Evolutionary conservation across 192 early-diverging fungal genomes (phyloP).

Genomic region (Chytriomyces sp.): DNA sequence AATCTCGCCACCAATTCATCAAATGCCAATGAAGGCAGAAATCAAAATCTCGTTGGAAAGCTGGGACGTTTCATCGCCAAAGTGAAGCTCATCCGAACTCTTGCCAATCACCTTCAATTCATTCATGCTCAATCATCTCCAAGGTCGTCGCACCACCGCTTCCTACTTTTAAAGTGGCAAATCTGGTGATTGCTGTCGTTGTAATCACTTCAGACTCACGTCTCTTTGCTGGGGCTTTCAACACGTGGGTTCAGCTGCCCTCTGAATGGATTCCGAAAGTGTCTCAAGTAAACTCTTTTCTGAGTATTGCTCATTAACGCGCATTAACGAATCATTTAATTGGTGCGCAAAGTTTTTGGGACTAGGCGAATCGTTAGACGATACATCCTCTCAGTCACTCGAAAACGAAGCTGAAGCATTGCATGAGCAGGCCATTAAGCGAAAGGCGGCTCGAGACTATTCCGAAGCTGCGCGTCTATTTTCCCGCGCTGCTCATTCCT

Average conservation of each 20-base stretch:
- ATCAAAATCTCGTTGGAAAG: neutral
- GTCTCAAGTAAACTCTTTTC: neutral
- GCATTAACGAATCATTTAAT: neutral
- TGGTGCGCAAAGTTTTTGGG: neutral
- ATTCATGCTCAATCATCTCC: too few species aligned
- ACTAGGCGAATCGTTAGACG: neutral
- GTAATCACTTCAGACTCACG: constrained; percentile 15
- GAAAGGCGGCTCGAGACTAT: constrained; percentile 25
- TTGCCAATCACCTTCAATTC: too few species aligned
- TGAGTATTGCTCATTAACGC: neutral
- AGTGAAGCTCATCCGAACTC: too few species aligned
- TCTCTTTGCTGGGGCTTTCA: constrained; percentile 11
- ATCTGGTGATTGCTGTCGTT: neutral
- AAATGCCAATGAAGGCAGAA: neutral
- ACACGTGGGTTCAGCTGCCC: constrained; percentile 15
- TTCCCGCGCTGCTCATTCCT: constrained; percentile 12
- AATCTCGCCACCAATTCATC: neutral
- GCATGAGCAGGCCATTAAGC: neutral
- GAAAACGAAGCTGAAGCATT: constrained; percentile 14
- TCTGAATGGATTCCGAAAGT: neutral
- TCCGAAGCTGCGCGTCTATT: constrained; percentile 27
- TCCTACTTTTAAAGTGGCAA: neutral
- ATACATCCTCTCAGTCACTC: neutral
- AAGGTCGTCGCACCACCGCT: constrained; percentile 10
- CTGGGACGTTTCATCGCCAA: neutral